Base-by-base conservation (phyloP, 1,284 basidiomycete genomes). In the Erythrobasidium hasegawianum region DNA sequence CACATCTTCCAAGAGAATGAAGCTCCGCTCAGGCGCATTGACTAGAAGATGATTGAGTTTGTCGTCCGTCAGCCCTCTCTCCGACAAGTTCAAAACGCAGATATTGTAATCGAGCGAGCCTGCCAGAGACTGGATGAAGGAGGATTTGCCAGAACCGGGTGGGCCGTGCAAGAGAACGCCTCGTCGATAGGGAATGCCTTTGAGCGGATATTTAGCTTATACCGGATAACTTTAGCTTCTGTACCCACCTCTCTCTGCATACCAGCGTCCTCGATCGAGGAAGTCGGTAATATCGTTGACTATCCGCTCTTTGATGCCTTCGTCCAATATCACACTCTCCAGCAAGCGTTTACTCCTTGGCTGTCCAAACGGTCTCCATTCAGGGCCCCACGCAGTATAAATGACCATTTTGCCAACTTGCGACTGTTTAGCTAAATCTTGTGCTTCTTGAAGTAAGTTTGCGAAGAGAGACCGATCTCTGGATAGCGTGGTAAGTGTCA, bases 61-160 rank as follows among this genome's bases (percentile, higher is more conserved):
- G 80, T 98, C 96, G 77, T 99, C 96, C 33, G 91, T 90, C 57
- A 98, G 82, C 0, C 96, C 96, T 61, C 96, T 84, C 79, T 98
- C 95, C 29, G 95, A 95, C 43, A 99, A 84, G 78, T 98, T 98
- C 54, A 99, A 82, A 26, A 98, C 79, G 76, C 94, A 97, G 67
- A 99, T 97, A 78, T 98, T 94, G 80, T 97, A 97, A 64, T 85
- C 87, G 26, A 98, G 79, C 16, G 86, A 85, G 11, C 95, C 96
- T 9, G 96, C 96, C 8, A 98, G 83, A 2, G 96, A 94, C 77
- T 97, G 94, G 72, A 98, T 98, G 79, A 94, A 98, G 0, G 93
- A 97, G 0, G 94, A 95, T 78, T 99, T 99, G 62, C 96, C 96
- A 0, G 92, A 96, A 20, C 96, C 96, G 0, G 96, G 96, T 18